Base-by-base conservation (phyloP, 2,329 filamentous ascomycete species). In the Sphaerulina musiva region DNA sequence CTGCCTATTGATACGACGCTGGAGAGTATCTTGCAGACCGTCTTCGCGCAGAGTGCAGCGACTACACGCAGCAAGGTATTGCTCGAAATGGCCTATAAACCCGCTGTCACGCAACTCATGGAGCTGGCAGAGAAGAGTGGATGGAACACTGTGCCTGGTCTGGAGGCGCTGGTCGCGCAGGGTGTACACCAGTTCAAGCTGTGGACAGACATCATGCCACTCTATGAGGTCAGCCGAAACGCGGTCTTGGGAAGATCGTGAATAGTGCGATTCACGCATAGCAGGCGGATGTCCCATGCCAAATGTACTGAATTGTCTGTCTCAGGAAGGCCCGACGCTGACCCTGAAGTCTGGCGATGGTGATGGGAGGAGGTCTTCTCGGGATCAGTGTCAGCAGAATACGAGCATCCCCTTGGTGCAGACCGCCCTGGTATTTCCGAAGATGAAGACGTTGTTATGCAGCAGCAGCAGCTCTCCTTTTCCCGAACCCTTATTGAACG, bases 31-130 rank as follows among this genome's bases (percentile, higher is more conserved):
- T 73, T 96, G 12, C 74, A 74, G 59, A 64, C 70, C 3, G 69
- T 84, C 54, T 81, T 84, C 59, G 66, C 70, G 23, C 68, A 66
- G 65, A 83, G 34, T 67, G 83, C 43, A 4, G 54, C 47, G 3
- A n/a, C 73, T 74, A 54, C 72, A 66, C 59, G 71, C 5, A 72
- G 72, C 26, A 79, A 80, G 17, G 80, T 93, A 10, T 73, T 97
- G 57, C 74, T 97, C 3, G 93, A 98, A 71, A 95, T 98, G 91
- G 92, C 93, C 1, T 98, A 98, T 72, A 95, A 92, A 72, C 93
- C 93, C 17, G 77, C 80, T 0, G 80, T 87, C 49, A 98, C 93
- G 4, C 81, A 85, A 6, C 72, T 95, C 61, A 96, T 97, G 84
- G 80, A 87, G 68, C 75, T 96, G 68, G 92, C 91, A 2, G 78